These are phyloP conservation scores for Diaporthe batatas DNA, from an alignment of 2,329 filamentous ascomycete genomes.

Conservation along the genomic window DNA sequence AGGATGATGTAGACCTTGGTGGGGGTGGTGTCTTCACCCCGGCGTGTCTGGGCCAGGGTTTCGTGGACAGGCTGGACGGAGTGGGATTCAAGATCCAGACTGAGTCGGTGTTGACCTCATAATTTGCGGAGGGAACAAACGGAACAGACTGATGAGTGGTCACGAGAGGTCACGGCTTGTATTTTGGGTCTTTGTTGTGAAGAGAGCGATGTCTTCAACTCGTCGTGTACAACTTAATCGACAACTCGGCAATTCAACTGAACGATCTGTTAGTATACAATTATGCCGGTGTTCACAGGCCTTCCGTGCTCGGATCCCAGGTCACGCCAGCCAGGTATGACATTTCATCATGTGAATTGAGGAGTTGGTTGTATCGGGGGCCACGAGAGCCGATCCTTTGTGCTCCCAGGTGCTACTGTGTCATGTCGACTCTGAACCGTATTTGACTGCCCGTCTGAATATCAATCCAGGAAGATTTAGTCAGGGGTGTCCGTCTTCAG, in stretches of 20 bases:
- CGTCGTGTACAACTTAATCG: too few relatives aligned
- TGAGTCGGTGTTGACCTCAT: constrained; percentile 55
- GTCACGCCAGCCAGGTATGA: too few relatives aligned
- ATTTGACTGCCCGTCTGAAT: too few relatives aligned
- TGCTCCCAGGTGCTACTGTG: neutral
- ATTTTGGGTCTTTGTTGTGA: neutral
- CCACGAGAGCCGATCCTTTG: neutral
- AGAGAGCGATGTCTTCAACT: neutral
- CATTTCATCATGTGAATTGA: too few relatives aligned
- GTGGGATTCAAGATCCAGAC: constrained; percentile 74
- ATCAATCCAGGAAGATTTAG: too few relatives aligned
- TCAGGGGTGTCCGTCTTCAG: too few relatives aligned
- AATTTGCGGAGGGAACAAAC: neutral
- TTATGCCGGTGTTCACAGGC: too few relatives aligned
- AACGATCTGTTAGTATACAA: too few relatives aligned
- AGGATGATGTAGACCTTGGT: constrained; percentile 70
- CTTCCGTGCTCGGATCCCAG: too few relatives aligned
- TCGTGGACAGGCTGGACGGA: constrained; percentile 72
- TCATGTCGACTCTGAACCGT: neutral
- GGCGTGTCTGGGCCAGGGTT: constrained; percentile 76
- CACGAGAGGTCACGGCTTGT: neutral
- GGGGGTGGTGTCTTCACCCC: constrained; percentile 78
- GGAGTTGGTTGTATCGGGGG: too few relatives aligned
- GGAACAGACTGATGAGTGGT: neutral
- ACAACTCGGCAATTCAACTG: too few relatives aligned